phyloP scores from a whole-genome alignment of 805 yeast species.

The Candida methanosorbosa region DNA sequence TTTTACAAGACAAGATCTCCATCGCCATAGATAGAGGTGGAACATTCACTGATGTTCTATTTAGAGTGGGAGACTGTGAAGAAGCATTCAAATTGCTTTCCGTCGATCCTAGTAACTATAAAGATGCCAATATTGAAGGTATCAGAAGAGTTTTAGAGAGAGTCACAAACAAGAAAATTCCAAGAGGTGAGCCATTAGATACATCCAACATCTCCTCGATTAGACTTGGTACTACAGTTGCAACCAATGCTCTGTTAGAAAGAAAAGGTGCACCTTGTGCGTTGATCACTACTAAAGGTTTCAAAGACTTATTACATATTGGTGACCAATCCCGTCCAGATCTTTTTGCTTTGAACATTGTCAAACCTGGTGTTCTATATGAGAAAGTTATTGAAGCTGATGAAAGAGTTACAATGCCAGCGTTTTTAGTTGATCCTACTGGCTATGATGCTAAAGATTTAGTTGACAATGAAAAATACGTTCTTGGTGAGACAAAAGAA shows the following conservation, averaged over 20 bases:
- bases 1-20: background rate
- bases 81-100: slow-evolving; percentile 74
- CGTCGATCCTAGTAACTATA: slow-evolving; percentile 80
- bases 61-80: slow-evolving; percentile 28
- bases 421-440: slow-evolving; percentile 74
- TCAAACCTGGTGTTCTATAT: slow-evolving; percentile 64
- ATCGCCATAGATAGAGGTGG: slow-evolving; percentile 52
- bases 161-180: slow-evolving; percentile 43
- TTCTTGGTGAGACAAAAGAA: slow-evolving; percentile 30
- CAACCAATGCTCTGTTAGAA: slow-evolving; percentile 89
- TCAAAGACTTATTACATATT: slow-evolving; percentile 69
- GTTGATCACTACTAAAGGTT: slow-evolving; percentile 80
- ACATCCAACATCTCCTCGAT: slow-evolving; percentile 56
- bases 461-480: slow-evolving; percentile 18
- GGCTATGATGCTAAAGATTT: slow-evolving; percentile 42
- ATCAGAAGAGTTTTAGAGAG: slow-evolving; percentile 68
- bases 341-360: slow-evolving; percentile 74
- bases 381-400: slow-evolving; percentile 75
- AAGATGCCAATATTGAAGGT: slow-evolving; percentile 90
- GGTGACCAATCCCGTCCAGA: slow-evolving; percentile 91
- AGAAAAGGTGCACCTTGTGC: slow-evolving; percentile 89
- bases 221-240: slow-evolving; percentile 91
- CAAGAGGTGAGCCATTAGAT: slow-evolving; percentile 53
- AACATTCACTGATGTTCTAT: slow-evolving; percentile 77
- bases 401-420: slow-evolving; percentile 82